Conservation (phyloP, 176 grass and related monocot genomes). For the Thinopyrum elongatum region DNA sequence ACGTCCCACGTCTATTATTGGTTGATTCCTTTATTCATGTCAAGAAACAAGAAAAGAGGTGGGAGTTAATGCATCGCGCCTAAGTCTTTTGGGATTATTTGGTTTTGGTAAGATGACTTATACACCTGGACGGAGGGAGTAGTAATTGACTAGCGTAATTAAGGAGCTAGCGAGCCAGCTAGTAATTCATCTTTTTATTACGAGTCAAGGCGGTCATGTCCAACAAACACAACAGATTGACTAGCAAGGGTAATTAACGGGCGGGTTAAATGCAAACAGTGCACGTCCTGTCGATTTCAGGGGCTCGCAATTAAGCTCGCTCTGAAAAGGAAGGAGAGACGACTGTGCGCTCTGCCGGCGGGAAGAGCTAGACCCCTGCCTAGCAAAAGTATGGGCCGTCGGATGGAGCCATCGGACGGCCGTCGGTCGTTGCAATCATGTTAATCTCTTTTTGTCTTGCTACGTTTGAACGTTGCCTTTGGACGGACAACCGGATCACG, state of each 20-base stretch:
- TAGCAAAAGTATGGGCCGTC: neutral
- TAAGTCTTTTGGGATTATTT: no score
- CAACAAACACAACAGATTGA: neutral
- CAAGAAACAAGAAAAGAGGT: no score
- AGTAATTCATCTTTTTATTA: no score
- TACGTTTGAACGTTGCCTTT: neutral
- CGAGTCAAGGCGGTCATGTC: neutral
- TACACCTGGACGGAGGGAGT: no score
- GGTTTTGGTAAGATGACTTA: no score
- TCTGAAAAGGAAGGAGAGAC: neutral
- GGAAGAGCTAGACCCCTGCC: neutral
- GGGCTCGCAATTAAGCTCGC: neutral
- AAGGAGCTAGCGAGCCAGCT: no score
- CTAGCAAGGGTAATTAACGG: neutral
- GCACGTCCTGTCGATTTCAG: neutral
- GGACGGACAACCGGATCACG: neutral
- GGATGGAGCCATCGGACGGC: neutral
- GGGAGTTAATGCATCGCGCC: no score
- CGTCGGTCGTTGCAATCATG: neutral
- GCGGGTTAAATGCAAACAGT: conserved; percentile 19
- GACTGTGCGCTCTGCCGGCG: neutral
- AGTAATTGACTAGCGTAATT: no score
- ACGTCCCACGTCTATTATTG: no score
- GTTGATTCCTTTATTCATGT: no score
- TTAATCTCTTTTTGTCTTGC: neutral